Conservation (phyloP, 2,329 filamentous ascomycete species). For the Clarireedia paspali region DNA sequence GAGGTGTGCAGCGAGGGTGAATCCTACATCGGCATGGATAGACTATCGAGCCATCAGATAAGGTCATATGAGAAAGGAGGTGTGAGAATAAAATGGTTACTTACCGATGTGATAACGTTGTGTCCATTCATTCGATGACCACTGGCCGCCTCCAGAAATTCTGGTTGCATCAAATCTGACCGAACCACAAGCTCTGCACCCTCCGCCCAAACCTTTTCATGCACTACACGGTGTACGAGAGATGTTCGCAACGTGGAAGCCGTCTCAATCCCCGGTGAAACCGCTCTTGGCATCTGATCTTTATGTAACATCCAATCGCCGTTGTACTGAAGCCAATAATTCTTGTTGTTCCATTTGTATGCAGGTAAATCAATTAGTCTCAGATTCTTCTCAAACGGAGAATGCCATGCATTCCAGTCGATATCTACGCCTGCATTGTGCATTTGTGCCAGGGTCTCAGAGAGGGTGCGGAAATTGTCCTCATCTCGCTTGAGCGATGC, state of each 20-base stretch:
- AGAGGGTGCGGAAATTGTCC: constrained; percentile 55
- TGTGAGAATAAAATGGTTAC: not conserved
- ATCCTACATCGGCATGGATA: constrained; percentile 51
- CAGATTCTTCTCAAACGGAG: constrained; percentile 47
- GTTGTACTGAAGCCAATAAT: constrained; percentile 53
- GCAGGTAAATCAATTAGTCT: constrained; percentile 53
- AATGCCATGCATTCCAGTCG: constrained; percentile 62
- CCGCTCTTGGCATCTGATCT: constrained; percentile 46
- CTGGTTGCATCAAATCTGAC: constrained; percentile 42
- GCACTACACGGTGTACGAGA: constrained; percentile 33
- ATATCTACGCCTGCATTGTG: constrained; percentile 53
- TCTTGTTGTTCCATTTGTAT: constrained; percentile 61
- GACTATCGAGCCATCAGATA: constrained; percentile 36
- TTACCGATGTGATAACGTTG: not conserved
- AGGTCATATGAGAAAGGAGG: constrained; percentile 29
- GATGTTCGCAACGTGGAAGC: constrained; percentile 39
- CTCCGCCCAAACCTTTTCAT: constrained; percentile 43
- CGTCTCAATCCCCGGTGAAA: constrained; percentile 33
- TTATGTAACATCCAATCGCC: constrained; percentile 54
- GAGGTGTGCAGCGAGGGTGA: constrained; percentile 49
- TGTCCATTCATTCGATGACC: constrained; percentile 47
- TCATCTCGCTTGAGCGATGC: constrained; percentile 56
- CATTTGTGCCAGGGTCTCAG: constrained; percentile 47
- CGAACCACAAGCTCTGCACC: constrained; percentile 43
- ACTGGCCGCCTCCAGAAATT: constrained; percentile 33